Percentiles rank a stretch among this genome's conserved stretches.
phyloP scores from a whole-genome alignment of 352 stramenopile species.

The Poterioochromonas sp. region DNA sequence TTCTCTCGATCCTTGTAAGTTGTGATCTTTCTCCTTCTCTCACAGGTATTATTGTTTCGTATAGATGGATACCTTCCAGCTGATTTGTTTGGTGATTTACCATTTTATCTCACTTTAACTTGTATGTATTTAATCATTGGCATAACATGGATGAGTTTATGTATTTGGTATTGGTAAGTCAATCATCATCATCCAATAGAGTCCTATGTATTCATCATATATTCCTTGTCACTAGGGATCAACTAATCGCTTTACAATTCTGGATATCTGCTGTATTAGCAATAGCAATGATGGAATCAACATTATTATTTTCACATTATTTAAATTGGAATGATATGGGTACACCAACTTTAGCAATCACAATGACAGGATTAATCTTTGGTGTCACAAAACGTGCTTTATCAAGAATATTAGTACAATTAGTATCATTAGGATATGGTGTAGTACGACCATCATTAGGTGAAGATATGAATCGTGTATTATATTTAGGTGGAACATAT shows the following conservation, averaged over 20 bases:
- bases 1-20: conserved; percentile 16
- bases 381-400: conserved; percentile 40
- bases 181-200: neutral
- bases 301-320: conserved; percentile 19
- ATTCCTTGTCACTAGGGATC: conserved; percentile 14
- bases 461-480: conserved; percentile 39
- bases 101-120: conserved; percentile 36
- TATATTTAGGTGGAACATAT: conserved; percentile 37
- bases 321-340: conserved; percentile 41
- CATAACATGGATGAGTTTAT: conserved; percentile 35
- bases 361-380: conserved; percentile 39
- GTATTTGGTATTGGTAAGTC: conserved; percentile 26
- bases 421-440: conserved; percentile 18
- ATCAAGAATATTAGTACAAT: conserved; percentile 38
- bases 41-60: neutral
- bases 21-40: neutral
- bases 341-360: neutral
- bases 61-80: conserved; percentile 28
- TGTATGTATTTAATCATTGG: conserved; percentile 36
- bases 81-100: conserved; percentile 25
- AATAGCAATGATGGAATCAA: conserved; percentile 43
- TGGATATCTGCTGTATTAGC: conserved; percentile 39
- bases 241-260: conserved; percentile 40
- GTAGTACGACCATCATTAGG: conserved; percentile 37
- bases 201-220: conserved; percentile 22